These are phyloP conservation scores for Nephelium lappaceum DNA, from an alignment of 345 rosid genomes.

Conservation along the genomic window DNA sequence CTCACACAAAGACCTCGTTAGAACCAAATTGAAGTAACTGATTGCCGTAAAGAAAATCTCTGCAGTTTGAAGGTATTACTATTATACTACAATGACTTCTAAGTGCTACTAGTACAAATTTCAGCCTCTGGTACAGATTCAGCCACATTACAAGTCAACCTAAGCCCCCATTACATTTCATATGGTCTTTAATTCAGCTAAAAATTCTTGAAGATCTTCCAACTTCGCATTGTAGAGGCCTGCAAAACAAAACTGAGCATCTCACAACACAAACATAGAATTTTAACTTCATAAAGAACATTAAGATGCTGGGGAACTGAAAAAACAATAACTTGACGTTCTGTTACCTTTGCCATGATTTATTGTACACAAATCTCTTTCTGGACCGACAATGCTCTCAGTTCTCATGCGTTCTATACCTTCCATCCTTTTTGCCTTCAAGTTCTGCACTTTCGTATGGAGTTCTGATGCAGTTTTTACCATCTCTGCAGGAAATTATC, in stretches of 20 bases:
- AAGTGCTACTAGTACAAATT: not conserved
- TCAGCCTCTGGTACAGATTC: not conserved
- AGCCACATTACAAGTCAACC: not conserved
- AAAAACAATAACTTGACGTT: conserved; percentile 13
- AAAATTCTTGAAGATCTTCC: conserved; percentile 62
- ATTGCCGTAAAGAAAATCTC: not conserved
- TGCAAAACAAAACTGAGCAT: conserved; percentile 22
- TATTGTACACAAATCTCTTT: conserved; percentile 28
- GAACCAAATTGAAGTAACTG: not conserved
- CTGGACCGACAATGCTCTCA: conserved; percentile 39
- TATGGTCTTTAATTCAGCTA: conserved; percentile 51
- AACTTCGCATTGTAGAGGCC: conserved; percentile 45
- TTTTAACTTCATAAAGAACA: not conserved
- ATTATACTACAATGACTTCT: not conserved
- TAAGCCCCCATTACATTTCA: conserved; percentile 26
- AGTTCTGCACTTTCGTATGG: conserved; percentile 43
- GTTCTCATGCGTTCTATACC: conserved; percentile 25
- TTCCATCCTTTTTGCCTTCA: conserved; percentile 40
- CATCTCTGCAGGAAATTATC: conserved; percentile 55
- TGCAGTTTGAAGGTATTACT: not conserved
- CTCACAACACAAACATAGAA: not conserved
- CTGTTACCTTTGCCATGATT: conserved; percentile 39
- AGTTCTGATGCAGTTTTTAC: conserved; percentile 57
- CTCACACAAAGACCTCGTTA: not conserved
- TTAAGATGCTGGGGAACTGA: not conserved